Evolutionary conservation across 2,329 filamentous ascomycete genomes (phyloP).

Genomic region (Laburnicola sp.): DNA sequence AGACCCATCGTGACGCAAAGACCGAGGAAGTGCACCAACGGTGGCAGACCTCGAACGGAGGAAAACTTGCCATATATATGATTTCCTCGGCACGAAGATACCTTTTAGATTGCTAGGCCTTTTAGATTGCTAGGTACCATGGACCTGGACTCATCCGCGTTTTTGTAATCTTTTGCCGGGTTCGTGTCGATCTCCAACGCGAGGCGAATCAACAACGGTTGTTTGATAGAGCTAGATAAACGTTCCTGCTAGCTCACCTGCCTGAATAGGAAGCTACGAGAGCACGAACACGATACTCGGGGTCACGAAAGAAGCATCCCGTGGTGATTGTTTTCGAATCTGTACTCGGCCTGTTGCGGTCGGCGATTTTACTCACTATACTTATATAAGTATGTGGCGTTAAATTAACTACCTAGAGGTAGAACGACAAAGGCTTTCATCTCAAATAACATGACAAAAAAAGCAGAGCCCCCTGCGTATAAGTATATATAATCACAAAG

Average conservation of each 20-base stretch:
- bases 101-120: too few relatives aligned
- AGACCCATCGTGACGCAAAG: constrained; percentile 30
- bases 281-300: too few relatives aligned
- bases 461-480: too few relatives aligned
- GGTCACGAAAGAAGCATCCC: too few relatives aligned
- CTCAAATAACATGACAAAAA: too few relatives aligned
- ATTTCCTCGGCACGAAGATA: not conserved
- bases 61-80: constrained; percentile 4
- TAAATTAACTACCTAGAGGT: too few relatives aligned
- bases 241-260: not conserved
- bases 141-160: not conserved
- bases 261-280: constrained; percentile 10
- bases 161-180: not conserved
- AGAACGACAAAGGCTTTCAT: too few relatives aligned
- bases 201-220: constrained; percentile 3
- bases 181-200: not conserved
- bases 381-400: too few relatives aligned
- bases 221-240: constrained; percentile 2
- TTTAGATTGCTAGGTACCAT: not conserved
- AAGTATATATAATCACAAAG: too few relatives aligned
- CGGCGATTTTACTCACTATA: too few relatives aligned
- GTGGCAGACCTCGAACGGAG: not conserved
- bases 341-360: too few relatives aligned
- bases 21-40: not conserved
- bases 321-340: too few relatives aligned